Evolutionary conservation across 2,329 filamentous ascomycete species (phyloP), one percentile per base, ranked within the genome.

Genomic region (Trichoderma brevicompactum): DNA sequence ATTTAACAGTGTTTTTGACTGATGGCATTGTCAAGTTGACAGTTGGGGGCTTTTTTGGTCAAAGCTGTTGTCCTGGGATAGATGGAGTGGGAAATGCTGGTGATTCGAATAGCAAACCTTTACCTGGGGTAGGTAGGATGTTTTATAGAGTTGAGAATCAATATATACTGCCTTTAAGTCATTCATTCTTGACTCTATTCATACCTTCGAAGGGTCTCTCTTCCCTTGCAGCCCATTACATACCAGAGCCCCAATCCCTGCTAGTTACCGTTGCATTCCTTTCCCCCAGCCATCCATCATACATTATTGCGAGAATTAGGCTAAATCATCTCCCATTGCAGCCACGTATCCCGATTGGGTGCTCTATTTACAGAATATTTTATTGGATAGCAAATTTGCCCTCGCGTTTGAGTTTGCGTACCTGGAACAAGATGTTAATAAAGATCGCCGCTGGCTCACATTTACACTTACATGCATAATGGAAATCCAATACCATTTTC

Each of bases 181-280:
- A n/a, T 36, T 7, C 4, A n/a, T 43, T 10, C 15, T 12, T 38
- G 15, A 23, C 7, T 7, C 17, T 28, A 7, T 53, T 44, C n/a
- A 36, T 7, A 23, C 1, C 2, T 3, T 36, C 6, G 2, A 23
- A 36, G 17, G 5, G 28, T 41, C 32, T 38, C 15, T 44, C 36
- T 23, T 44, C 40, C 1, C 40, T 36, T 7, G 7, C 0, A 19
- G 5, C n/a, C 23, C 34, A 32, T 5, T 52, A 3, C 2, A n/a
- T n/a, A 7, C 1, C 19, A 40, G 10, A 43, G 7, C 23, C 48
- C 23, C 7, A 46, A 62, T 46, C 12, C 6, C n/a, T 38, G 19
- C 38, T 62, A 62, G 59, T 53, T 17, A 53, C 49, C 15, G 59
- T 62, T 2, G 59, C 46, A 62, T 62, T 62, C 59, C 59, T 23